Conservation (phyloP, 148 eudicot species). For the Rhododendron henanense region DNA sequence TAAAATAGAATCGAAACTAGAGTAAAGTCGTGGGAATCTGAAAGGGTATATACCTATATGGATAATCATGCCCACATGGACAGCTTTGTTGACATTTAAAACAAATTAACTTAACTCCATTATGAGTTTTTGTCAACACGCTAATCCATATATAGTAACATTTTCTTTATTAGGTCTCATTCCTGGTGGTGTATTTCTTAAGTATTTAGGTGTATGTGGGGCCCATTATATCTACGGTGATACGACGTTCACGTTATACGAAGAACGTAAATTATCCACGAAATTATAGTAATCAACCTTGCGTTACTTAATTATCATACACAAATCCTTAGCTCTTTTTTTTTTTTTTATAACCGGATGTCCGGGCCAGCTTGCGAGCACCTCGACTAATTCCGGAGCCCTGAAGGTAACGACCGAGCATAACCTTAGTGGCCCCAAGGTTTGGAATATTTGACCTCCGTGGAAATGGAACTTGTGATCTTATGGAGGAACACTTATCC, state of each 20-base stretch:
- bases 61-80: slow-evolving; percentile 4
- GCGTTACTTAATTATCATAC: too few species aligned
- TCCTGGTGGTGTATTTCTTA: background rate
- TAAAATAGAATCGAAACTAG: background rate
- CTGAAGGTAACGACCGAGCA: too few species aligned
- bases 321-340: too few species aligned
- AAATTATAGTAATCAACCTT: background rate
- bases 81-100: background rate
- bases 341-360: too few species aligned
- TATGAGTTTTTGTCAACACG: background rate
- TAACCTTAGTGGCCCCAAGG: too few species aligned
- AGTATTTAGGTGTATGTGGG: background rate
- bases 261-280: background rate
- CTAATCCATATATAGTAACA: background rate
- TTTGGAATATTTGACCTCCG: too few species aligned
- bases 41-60: background rate
- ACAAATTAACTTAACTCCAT: background rate
- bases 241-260: background rate
- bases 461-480: too few species aligned
- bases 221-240: background rate
- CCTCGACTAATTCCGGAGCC: too few species aligned
- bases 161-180: background rate
- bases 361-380: too few species aligned
- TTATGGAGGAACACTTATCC: too few species aligned
- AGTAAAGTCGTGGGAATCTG: background rate